Evolutionary conservation across 345 rosid species (phyloP).

Genomic region (Linum trigynum): DNA sequence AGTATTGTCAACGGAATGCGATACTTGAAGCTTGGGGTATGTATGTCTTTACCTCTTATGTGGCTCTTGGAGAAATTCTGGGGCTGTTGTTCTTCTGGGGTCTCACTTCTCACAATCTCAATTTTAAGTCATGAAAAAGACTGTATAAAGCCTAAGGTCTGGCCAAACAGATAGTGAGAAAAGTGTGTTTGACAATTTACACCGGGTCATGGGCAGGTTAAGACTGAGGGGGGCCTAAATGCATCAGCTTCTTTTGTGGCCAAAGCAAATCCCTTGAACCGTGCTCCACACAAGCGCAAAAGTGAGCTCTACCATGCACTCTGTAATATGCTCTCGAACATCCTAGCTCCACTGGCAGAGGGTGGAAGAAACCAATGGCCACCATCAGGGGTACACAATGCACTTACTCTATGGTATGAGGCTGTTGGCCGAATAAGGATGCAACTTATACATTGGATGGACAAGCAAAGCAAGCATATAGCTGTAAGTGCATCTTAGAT

Average conservation of each 20-base stretch:
- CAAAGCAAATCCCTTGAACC: conserved; percentile 91
- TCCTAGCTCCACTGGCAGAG: conserved; percentile 90
- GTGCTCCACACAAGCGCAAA: conserved; percentile 82
- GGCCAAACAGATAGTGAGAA: background rate
- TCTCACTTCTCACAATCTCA: background rate
- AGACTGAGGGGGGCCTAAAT: conserved; percentile 92
- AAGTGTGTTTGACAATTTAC: conserved; percentile 19
- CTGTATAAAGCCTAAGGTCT: background rate
- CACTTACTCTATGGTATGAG: conserved; percentile 87
- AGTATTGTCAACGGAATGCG: conserved; percentile 98
- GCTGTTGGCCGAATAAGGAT: conserved; percentile 89
- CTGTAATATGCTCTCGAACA: conserved; percentile 94
- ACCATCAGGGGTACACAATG: conserved; percentile 84
- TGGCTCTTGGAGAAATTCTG: background rate
- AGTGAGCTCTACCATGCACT: conserved; percentile 96
- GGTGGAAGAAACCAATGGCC: conserved; percentile 98
- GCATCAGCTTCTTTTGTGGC: conserved; percentile 98
- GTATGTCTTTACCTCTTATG: conserved; percentile 20
- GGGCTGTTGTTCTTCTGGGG: background rate
- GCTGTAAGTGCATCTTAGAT: conserved; percentile 46
- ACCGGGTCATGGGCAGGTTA: conserved; percentile 48
- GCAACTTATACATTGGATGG: conserved; percentile 92
- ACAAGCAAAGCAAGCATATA: conserved; percentile 95
- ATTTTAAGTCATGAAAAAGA: background rate
- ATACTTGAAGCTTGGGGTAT: conserved; percentile 93